Conservation (phyloP, 176 grass and related monocot species). For the Rhynchospora breviuscula region DNA sequence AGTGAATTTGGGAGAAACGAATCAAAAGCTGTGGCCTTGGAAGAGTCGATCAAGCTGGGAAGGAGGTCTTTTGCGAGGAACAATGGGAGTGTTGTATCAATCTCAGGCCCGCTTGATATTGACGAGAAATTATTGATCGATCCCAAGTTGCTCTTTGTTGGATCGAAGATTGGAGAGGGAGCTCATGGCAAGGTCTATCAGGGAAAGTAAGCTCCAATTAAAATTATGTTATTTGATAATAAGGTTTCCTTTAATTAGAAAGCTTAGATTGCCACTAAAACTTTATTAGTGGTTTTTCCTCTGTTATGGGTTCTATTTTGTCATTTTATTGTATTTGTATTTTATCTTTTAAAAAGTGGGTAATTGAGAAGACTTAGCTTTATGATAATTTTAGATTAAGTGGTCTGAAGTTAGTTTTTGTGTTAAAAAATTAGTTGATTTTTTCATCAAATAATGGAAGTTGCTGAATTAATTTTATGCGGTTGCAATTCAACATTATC, state of each 20-base stretch:
- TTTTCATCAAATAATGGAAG: neutral
- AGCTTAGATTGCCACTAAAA: neutral
- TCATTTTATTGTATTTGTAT: neutral
- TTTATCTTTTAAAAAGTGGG: neutral
- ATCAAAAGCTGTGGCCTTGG: constrained; percentile 17
- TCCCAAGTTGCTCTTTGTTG: constrained; percentile 42
- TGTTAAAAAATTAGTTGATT: neutral
- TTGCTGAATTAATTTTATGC: neutral
- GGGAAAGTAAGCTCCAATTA: constrained; percentile 39
- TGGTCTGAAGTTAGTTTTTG: neutral
- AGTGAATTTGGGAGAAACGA: constrained; percentile 12
- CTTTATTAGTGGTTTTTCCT: neutral
- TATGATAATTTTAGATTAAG: neutral
- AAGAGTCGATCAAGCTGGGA: constrained; percentile 34
- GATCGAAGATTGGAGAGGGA: constrained; percentile 51
- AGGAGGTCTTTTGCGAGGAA: constrained; percentile 24
- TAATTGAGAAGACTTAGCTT: neutral
- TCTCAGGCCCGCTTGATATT: constrained; percentile 28
- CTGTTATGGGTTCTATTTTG: neutral
- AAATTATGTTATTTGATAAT: neutral
- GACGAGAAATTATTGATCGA: constrained; percentile 41
- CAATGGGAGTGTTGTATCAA: constrained; percentile 9
- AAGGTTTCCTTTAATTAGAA: neutral
- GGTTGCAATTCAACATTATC: neutral
- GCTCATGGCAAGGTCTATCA: constrained; percentile 57